Base-by-base conservation (phyloP, 208 protist species). In the Acanthamoeba quina region DNA sequence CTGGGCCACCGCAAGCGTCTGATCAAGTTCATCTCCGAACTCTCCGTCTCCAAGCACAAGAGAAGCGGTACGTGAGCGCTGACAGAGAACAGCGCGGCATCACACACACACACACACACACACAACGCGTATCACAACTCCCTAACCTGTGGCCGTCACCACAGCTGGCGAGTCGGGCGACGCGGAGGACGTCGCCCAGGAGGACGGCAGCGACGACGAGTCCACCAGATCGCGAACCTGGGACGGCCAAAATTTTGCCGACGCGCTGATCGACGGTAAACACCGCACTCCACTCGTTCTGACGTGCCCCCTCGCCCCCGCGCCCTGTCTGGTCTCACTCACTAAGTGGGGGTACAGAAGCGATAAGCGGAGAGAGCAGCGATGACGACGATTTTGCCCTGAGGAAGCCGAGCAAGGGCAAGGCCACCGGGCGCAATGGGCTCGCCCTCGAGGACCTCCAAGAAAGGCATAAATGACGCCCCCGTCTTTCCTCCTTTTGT, bases 1-100 rank as follows among this genome's bases (percentile, higher is more conserved):
- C 60, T 91, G 41, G 85, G 85, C 24, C 85, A 91, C 60, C 31
- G 85, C 5, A 91, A 91, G 41, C 85, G 85, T 13, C 31, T 91
- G n/a, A 68, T 91, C 21, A 91, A 91, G 44, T 54, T 34, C 41
- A 91, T 91, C 47, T 49, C 60, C 17, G 54, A 76, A 60, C 62
- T 91, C 31, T 21, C n/a, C 26, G 64, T 11, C 64, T 72, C 64
- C 82, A 89, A 66, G 41, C 72, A 82, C 19, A 44, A 37, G 21
- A 15, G 44, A 52, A 5, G 17, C 21, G 72, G 72, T 82, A 52
- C 11, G 21, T 17, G 13, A 54, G 24, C 68, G 44, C 44, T 47
- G 44, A 47, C 44, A 47, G 44, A 47, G 44, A 47, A 47, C 2
- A 41, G 37, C 37, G 2, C 3, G 37, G 37, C 37, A 41, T 41